These are phyloP conservation scores for Psilocybe cyanescens DNA, from an alignment of 768 basidiomycete species.

Conservation along the genomic window DNA sequence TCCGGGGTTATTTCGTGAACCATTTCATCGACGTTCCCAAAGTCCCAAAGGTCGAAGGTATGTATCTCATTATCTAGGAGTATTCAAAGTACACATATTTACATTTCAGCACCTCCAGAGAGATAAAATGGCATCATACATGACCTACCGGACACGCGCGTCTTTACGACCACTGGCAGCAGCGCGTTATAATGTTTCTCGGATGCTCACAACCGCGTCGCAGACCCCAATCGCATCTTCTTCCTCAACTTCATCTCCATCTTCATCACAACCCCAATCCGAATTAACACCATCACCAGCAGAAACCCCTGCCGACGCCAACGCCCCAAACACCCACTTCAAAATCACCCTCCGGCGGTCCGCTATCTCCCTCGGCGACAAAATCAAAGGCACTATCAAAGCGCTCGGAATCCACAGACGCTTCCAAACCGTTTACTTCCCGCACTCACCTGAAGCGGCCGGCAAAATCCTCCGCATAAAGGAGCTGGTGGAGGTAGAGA, in stretches of 20 bases:
- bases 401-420: conserved; percentile 84
- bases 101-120: neutral
- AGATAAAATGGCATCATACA: neutral
- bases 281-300: neutral
- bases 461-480: conserved; percentile 89
- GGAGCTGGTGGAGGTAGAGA: conserved; percentile 88
- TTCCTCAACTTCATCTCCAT: neutral
- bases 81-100: neutral
- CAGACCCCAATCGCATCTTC: conserved; percentile 12
- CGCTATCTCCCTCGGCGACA: conserved; percentile 78
- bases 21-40: too few species aligned
- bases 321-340: conserved; percentile 67
- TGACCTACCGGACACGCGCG: conserved; percentile 17
- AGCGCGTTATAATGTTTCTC: conserved; percentile 12
- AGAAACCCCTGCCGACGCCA: neutral
- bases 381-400: conserved; percentile 73
- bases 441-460: conserved; percentile 71
- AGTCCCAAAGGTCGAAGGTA: too few species aligned
- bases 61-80: neutral
- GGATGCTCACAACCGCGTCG: conserved; percentile 17
- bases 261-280: neutral
- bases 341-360: conserved; percentile 91
- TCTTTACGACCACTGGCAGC: conserved; percentile 10
- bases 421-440: conserved; percentile 84
- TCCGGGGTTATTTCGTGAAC: too few species aligned